Evolutionary conservation across 2,329 filamentous ascomycete species (phyloP).

Genomic region (Moelleriella libera): DNA sequence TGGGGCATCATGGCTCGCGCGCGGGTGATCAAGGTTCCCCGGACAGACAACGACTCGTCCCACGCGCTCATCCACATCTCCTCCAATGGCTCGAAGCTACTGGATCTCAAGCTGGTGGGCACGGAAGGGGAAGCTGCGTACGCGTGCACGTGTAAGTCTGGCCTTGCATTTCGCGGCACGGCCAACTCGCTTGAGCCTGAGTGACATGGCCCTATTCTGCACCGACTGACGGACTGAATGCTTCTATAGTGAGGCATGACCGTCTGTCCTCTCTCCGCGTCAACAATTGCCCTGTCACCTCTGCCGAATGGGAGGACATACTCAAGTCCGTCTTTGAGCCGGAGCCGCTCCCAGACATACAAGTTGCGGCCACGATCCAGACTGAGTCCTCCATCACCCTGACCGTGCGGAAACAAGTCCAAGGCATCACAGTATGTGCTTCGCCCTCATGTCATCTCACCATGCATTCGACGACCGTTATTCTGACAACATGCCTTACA

Average conservation of each 20-base stretch:
- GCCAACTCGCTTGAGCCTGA: background rate
- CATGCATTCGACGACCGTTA: background rate
- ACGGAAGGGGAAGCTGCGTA: conserved; percentile 54
- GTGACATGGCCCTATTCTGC: background rate
- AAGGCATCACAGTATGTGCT: conserved; percentile 50
- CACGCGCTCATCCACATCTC: conserved; percentile 49
- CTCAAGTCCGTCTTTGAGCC: conserved; percentile 42
- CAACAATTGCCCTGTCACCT: conserved; percentile 37
- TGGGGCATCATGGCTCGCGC: conserved; percentile 9
- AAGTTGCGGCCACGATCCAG: conserved; percentile 44
- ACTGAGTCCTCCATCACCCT: conserved; percentile 39
- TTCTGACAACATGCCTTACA: conserved; percentile 15
- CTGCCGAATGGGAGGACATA: conserved; percentile 53
- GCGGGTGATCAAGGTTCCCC: conserved; percentile 41
- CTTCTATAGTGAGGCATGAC: conserved; percentile 38
- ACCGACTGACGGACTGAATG: background rate
- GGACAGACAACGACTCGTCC: conserved; percentile 34
- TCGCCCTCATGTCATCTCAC: background rate
- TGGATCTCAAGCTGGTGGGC: conserved; percentile 54
- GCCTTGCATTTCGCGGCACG: background rate
- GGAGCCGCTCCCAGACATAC: conserved; percentile 36
- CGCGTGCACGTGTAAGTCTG: conserved; percentile 35
- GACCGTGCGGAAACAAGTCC: conserved; percentile 48
- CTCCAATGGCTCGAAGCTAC: conserved; percentile 30
- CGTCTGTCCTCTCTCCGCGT: conserved; percentile 36